Evolutionary conservation across 345 rosid species (phyloP), one percentile per base, ranked within the genome.

Genomic region (Anastatica hierochuntica): DNA sequence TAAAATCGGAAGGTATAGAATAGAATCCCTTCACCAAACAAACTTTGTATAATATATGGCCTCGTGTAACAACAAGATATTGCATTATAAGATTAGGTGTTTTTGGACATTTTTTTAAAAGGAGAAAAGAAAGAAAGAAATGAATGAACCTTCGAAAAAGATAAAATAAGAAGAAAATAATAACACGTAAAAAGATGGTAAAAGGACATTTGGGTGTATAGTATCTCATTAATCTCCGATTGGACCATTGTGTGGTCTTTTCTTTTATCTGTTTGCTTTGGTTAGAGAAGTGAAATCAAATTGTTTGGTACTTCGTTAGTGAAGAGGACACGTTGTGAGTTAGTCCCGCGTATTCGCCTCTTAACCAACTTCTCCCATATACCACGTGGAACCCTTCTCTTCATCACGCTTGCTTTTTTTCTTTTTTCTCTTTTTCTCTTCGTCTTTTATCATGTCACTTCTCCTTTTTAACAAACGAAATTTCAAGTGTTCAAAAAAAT

Each of bases 321-420:
- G 66, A 47, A 45, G 61, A 67, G 41, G 72, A 67, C 72, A 67
- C 71, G 71, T 67, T 53, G 52, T 53, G 36, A n/a, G 8, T 8
- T 24, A 10, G 45, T 19, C 66, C 64, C 71, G 66, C 65, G 71
- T 67, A 0, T 53, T 29, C 30, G 61, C 56, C 66, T 45, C 66
- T 15, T 66, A 43, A 50, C 48, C 29, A 34, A 51, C 42, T 53
- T 31, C 49, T 58, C 33, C 16, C 24, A 6, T 27, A 13, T 17
- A 60, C 13, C 72, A 67, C 72, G 72, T 67, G 67, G 51, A 37
- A 6, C 29, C 30, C 23, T 66, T 46, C 4, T 17, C 21, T 13
- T 58, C 49, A 37, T 58, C 54, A 66, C 48, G 36, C 41, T 67
- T 53, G 53, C 47, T 58, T 57, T 56, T 4, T 40, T 23, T 36